Evolutionary conservation across 1,139 yeast genomes (phyloP).

Genomic region (Saccharomycopsis hybrid): DNA sequence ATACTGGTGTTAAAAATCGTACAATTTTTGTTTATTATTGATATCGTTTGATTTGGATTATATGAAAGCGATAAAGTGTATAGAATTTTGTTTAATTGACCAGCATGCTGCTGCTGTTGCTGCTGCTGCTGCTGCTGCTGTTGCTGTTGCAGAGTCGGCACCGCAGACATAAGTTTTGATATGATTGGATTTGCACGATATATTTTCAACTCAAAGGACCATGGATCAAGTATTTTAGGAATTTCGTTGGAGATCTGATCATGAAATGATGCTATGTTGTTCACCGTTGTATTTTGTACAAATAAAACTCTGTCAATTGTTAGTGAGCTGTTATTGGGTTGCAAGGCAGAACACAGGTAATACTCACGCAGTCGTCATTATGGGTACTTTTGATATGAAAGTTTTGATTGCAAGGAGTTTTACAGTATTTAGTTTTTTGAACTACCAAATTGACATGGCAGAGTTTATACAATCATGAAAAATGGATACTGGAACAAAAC

Average conservation of each 20-base stretch:
- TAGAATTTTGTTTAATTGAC: slow-evolving; percentile 29
- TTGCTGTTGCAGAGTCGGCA: slow-evolving; percentile 22
- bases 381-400: too few relatives aligned
- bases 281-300: slow-evolving; percentile 44
- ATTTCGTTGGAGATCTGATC: slow-evolving; percentile 46
- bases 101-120: neutral
- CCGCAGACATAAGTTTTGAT: slow-evolving; percentile 29
- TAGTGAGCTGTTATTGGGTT: too few relatives aligned
- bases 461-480: too few relatives aligned
- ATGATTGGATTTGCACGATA: slow-evolving; percentile 43
- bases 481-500: too few relatives aligned
- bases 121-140: too few relatives aligned
- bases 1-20: slow-evolving; percentile 30
- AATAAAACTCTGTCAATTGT: slow-evolving; percentile 42
- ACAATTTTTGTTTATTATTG: slow-evolving; percentile 35
- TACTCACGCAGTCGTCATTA: too few relatives aligned
- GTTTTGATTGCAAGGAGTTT: too few relatives aligned
- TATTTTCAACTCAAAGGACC: slow-evolving; percentile 46
- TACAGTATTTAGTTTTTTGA: too few relatives aligned
- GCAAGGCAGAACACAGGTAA: too few relatives aligned
- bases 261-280: slow-evolving; percentile 44
- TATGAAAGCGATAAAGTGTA: slow-evolving; percentile 41
- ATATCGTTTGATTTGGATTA: slow-evolving; percentile 36
- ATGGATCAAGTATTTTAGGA: slow-evolving; percentile 42
- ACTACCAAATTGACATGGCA: too few relatives aligned